Base-by-base conservation (phyloP, 1,284 basidiomycete species). In the Ustilago esculenta region DNA sequence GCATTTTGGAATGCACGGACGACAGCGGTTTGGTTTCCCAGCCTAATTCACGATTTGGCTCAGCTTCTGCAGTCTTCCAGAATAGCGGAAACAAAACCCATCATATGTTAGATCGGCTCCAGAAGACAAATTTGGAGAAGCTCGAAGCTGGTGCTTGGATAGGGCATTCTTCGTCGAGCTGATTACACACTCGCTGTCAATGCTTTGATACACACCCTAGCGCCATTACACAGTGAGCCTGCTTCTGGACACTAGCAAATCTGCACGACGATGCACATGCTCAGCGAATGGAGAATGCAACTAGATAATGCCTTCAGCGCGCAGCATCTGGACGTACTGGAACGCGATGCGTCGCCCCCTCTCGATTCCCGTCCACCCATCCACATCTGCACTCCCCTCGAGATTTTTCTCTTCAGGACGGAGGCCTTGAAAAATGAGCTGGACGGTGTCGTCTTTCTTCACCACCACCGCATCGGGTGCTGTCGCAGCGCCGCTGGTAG, bases 261-360 rank as follows among this genome's bases (percentile, higher is more conserved):
- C 27, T 29, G 7, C 27, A 12, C 7, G 12, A 29, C 27, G 27
- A 29, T 29, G 21, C 4, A 9, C n/a, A 15, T 21, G n/a, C n/a
- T n/a, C n/a, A n/a, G n/a, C n/a, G n/a, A n/a, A n/a, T n/a, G n/a
- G n/a, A n/a, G n/a, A n/a, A n/a, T n/a, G n/a, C n/a, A n/a, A n/a
- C n/a, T 32, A 72, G 41, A 72, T 72, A 41, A 72, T 66, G 14
- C 69, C 64, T 27, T 72, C 69, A 5, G 63, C 64, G 14, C 69
- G 49, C 23, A 72, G 48, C 58, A 72, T 61, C 46, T 67, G 69
- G 11, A 72, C 69, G 27, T 72, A 72, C 54, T 59, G 53, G 18
- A 72, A 67, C 0, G 69, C 69, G 15, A 72, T 56, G 2, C 69
- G 34, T 23, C 69, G 45, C 2, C 63, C 69, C 17, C 69, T 41